Evolutionary conservation across 2,329 filamentous ascomycete species (phyloP).

Genomic region (Aureobasidium melanogenum): DNA sequence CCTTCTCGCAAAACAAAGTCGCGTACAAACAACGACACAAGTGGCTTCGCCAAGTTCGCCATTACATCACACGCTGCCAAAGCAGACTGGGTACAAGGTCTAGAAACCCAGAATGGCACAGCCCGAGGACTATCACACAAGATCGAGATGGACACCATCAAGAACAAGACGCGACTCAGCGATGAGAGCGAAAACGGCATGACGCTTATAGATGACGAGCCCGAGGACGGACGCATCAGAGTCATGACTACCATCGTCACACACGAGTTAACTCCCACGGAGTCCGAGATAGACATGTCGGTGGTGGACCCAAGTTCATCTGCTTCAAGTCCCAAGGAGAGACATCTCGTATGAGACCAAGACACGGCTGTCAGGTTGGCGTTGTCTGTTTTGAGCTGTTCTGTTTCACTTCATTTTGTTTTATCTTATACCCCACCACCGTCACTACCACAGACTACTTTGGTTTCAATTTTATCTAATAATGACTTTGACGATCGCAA

Average conservation of each 20-base stretch:
- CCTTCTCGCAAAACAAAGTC: background rate
- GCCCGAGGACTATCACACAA: conserved; percentile 16
- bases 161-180: background rate
- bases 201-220: background rate
- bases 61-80: background rate
- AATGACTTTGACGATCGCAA: background rate
- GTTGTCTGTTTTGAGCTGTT: background rate
- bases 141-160: background rate
- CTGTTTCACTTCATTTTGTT: background rate
- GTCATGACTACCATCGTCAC: conserved; percentile 3
- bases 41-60: background rate
- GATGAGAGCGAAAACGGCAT: background rate
- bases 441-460: background rate
- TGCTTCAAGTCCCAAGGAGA: background rate
- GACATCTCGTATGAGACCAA: background rate
- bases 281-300: background rate
- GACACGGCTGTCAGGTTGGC: background rate
- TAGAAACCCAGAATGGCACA: conserved; percentile 36
- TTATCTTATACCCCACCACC: background rate
- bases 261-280: background rate
- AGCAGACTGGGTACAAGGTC: background rate
- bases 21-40: background rate
- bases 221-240: background rate
- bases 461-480: background rate
- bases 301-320: background rate